Conservation (phyloP, 2,329 filamentous ascomycete species). For the Clathrospora elynae region DNA sequence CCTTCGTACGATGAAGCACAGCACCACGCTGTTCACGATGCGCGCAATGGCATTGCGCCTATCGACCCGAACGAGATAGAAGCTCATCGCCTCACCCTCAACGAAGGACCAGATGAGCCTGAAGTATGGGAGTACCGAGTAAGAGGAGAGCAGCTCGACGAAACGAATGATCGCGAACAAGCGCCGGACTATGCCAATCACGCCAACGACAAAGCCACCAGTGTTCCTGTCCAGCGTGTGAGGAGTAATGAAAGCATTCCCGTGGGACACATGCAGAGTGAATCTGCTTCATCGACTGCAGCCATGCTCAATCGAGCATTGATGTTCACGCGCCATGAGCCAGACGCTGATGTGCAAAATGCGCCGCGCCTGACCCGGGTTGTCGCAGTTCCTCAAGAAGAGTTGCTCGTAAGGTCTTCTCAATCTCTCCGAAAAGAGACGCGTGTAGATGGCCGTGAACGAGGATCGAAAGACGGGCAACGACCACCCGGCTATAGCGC, state of each 20-base stretch:
- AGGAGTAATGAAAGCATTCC: slow-evolving; percentile 27
- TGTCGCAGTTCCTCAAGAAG: slow-evolving; percentile 36
- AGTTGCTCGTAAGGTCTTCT: not conserved
- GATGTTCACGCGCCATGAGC: slow-evolving; percentile 33
- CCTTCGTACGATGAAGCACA: slow-evolving; percentile 47
- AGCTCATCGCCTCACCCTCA: slow-evolving; percentile 30
- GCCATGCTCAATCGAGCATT: slow-evolving; percentile 30
- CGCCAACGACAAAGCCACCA: slow-evolving; percentile 19
- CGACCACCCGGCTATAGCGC: too few relatives aligned
- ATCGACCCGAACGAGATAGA: slow-evolving; percentile 37
- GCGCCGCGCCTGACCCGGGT: slow-evolving; percentile 30
- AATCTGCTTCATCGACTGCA: not conserved
- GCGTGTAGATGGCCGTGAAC: too few relatives aligned
- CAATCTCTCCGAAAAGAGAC: too few relatives aligned
- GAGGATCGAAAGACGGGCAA: too few relatives aligned
- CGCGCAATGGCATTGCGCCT: slow-evolving; percentile 32
- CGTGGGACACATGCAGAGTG: slow-evolving; percentile 23
- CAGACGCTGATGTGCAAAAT: slow-evolving; percentile 31
- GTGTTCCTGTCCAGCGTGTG: slow-evolving; percentile 36
- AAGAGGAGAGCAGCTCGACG: slow-evolving; percentile 24
- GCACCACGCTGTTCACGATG: slow-evolving; percentile 36
- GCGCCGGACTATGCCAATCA: slow-evolving; percentile 30
- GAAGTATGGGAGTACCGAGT: slow-evolving; percentile 36
- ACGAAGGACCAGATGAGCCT: slow-evolving; percentile 28
- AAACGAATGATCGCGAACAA: slow-evolving; percentile 23